Evolutionary conservation across 1,284 basidiomycete genomes (phyloP), one percentile per base, ranked within the genome.

Genomic region (Tetrapyrgos nigripes): DNA sequence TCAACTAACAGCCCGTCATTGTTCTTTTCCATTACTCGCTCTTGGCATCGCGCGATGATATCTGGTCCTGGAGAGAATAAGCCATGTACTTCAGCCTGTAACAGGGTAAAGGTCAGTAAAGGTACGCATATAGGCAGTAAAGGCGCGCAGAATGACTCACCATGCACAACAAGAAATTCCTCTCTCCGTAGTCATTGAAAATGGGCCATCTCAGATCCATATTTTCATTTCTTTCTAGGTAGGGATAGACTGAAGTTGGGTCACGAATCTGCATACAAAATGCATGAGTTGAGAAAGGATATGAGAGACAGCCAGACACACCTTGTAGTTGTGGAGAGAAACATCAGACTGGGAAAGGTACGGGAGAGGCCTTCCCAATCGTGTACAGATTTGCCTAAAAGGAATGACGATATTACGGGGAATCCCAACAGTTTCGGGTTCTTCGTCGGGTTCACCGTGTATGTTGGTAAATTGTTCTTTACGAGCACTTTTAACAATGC

Each of bases 151-250:
- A 44, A 21, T 13, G 3, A 55, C 43, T 29, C 24, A 59, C 58
- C 58, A 60, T 60, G 33, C 58, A 60, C 3, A 60, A 43, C 26
- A 60, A 29, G 31, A 60, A 60, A 55, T 57, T 60, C 21, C 55
- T 55, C 29, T 60, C 58, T 13, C 58, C 58, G 11, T 55, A 48
- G 26, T 60, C 58, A 27, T 57, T 56, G 55, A 60, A 60, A 17
- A 60, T 57, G 24, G 58, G 58, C 58, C 58, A 60, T 17, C 58
- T 47, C 11, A 60, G 37, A 52, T 60, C 58, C 58, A 60, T 60
- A 40, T 60, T 60, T 26, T 60, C 58, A 14, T 44, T 50, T 17
- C 58, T 47, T 23, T 29, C 58, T 13, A 57, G 21, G 31, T 60
- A 60, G 11, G 58, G 58, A 28, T 51, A 60, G 14, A 35, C 14